Evolutionary conservation across 2,329 filamentous ascomycete genomes (phyloP), one percentile per base, ranked within the genome.

Genomic region (Aspergillus unguis): DNA sequence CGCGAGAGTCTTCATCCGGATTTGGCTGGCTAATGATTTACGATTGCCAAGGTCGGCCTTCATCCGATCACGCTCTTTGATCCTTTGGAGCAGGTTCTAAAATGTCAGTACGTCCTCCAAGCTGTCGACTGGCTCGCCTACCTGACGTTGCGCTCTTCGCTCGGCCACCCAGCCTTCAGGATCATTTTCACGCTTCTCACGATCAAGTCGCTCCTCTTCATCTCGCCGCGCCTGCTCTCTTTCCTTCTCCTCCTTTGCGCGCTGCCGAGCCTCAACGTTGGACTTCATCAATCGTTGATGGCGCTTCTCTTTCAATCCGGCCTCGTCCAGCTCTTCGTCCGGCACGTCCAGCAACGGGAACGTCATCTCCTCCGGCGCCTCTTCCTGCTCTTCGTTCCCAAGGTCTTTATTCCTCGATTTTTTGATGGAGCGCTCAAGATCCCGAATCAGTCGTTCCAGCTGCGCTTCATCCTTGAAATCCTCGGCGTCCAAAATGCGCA

Each of bases 1-100:
- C 54, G 94, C 94, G 53, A 99, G 91, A 46, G 87, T 92, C 75
- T 97, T 97, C 94, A 99, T 99, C 58, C 94, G 88, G 74, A 95
- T 95, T 71, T 97, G 92, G 52, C 88, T 94, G 6, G 94, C 94
- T 23, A 96, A 84, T 0, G 92, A 96, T 72, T 99, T 99, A 66
- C 94, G 88, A 73, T 97, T 97, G 52, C 92, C 92, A 1, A 96
- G 82, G 66, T 99, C 94, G 40, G 91, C 90, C 75, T 96, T 96
- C 56, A 96, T 82, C 17, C 92, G 85, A 65, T 97, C 91, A 48
- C 91, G 86, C 62, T 97, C 92, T 71, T 95, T 96, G 71, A 99
- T 95, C 71, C 85, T 90, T 64, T 90, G 78, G 6, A 87, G 80
- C 2, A 96, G 78, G 25, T 83, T 82, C 58, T 83, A 73, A n/a